Evolutionary conservation across 371 early-diverging fungal genomes (phyloP), one percentile per base, ranked within the genome.

Genomic region (Apophysomyces variabilis): DNA sequence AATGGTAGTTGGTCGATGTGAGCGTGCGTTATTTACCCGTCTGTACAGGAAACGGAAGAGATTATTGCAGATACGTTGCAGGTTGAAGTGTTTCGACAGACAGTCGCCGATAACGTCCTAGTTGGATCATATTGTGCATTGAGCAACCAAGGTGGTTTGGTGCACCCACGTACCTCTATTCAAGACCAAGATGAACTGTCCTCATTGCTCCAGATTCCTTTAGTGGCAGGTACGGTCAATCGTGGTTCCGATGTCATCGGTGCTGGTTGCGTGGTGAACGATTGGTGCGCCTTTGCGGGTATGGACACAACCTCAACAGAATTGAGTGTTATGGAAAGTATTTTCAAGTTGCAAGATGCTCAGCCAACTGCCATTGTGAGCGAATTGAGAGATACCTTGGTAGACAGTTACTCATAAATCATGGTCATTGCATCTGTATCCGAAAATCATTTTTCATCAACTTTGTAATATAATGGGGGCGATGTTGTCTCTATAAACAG

Each of bases 161-260:
- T 91, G 61, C 99, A 99, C 75, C 99, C 99, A 54, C 90, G 94
- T 58, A 99, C 99, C 1, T 89, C 94, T 45, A 87, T 96, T 57
- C 95, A 98, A 82, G 99, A 99, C 73, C 95, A 99, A 81, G 97
- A 99, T 74, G 99, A 99, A 85, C 85, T 99, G 58, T 95, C 98
- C n/a, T 92, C 98, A 36, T 86, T 99, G 67, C 88, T 99, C 57
- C 98, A 97, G 79, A 91, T 99, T 63, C 98, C 98, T 18, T 88
- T 99, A n/a, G 96, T 99, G 7, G 99, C 99, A 35, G 99, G 99
- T 70, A 99, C 99, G 4, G 96, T 99, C 41, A 99, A 99, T 86
- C 93, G 97, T 67, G 99, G 99, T 83, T 93, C 96, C n/a, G 96
- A 95, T 77, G 89, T 95, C 45, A 94, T 99, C 80, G 99, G 99